A percentile compares a stretch with the other conserved stretches of the same genome.
Evolutionary conservation across 352 stramenopile species (phyloP).

Genomic region (Globisporangium parvum): DNA sequence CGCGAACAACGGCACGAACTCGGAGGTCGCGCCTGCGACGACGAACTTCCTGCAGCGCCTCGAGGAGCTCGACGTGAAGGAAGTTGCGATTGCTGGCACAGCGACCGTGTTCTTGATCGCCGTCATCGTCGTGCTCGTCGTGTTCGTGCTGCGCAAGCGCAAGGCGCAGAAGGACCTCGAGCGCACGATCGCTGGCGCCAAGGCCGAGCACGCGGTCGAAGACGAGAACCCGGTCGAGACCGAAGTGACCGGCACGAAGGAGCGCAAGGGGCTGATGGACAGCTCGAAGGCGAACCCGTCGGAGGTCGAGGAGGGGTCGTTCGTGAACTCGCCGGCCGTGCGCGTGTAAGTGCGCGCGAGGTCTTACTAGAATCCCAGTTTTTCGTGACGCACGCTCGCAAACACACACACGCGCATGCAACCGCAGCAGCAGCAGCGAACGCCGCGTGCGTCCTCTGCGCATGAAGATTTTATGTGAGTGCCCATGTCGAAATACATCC

Average conservation of each 20-base stretch:
- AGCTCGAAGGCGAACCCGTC: constrained; percentile 59
- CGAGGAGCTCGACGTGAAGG: constrained; percentile 54
- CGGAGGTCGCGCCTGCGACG: constrained; percentile 33
- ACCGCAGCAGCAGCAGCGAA: constrained; percentile 1
- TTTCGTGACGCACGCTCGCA: constrained; percentile 15
- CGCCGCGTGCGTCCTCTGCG: constrained; percentile 10
- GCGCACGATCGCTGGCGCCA: constrained; percentile 74
- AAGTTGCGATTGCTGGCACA: constrained; percentile 61
- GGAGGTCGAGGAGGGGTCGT: constrained; percentile 66
- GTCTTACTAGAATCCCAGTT: constrained; percentile 9
- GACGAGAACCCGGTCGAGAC: constrained; percentile 51
- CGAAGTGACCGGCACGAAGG: constrained; percentile 53
- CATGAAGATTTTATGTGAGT: constrained; percentile 28
- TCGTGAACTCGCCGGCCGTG: constrained; percentile 80
- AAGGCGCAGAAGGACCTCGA: constrained; percentile 76
- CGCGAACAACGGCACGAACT: constrained; percentile 49
- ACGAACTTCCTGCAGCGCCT: constrained; percentile 66
- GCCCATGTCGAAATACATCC: constrained; percentile 31
- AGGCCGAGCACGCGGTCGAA: constrained; percentile 68
- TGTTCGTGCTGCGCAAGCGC: constrained; percentile 72
- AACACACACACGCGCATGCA: constrained; percentile 11
- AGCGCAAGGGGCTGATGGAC: constrained; percentile 67
- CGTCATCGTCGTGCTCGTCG: constrained; percentile 53
- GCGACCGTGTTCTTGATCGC: constrained; percentile 57
- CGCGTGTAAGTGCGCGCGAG: constrained; percentile 41